These are phyloP conservation scores for Apiospora malaysiana DNA, from an alignment of 2,329 filamentous ascomycete genomes.

Conservation along the genomic window DNA sequence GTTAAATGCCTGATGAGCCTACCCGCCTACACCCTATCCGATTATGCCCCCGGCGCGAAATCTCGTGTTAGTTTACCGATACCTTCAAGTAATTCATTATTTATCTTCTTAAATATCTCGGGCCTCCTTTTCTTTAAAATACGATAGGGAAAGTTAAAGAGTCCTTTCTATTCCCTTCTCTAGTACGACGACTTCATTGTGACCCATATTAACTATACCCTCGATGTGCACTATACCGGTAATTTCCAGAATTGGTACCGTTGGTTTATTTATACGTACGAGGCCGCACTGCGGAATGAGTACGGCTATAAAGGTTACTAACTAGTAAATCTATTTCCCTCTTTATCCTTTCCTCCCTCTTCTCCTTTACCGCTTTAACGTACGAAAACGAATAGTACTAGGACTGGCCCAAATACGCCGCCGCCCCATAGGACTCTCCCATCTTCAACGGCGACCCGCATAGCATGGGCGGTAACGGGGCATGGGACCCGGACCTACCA, in stretches of 20 bases:
- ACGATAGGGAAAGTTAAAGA: too few species aligned
- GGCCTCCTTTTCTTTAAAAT: too few species aligned
- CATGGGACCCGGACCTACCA: not conserved
- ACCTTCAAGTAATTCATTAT: too few species aligned
- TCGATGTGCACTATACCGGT: not conserved
- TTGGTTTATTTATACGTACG: conserved; percentile 5
- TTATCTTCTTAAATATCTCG: too few species aligned
- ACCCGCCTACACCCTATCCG: conserved; percentile 34
- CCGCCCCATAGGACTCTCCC: not conserved
- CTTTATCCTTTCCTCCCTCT: too few species aligned
- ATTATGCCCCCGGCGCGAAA: conserved; percentile 39
- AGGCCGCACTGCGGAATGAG: conserved; percentile 15
- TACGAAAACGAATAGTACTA: not conserved
- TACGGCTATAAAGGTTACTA: conserved; percentile 43
- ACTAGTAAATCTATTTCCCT: conserved; percentile 28
- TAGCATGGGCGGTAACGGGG: not conserved
- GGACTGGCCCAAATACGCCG: conserved; percentile 1
- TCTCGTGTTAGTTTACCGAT: conserved; percentile 28
- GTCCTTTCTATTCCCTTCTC: not conserved
- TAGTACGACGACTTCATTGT: conserved; percentile 18
- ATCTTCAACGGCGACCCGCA: not conserved
- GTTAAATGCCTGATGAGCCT: conserved; percentile 45
- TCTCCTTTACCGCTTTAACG: too few species aligned
- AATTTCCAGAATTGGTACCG: conserved; percentile 18
- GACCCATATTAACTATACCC: conserved; percentile 16